Base-by-base conservation (phyloP, 306 rosid genomes). In the Citrullus colocynthis region DNA sequence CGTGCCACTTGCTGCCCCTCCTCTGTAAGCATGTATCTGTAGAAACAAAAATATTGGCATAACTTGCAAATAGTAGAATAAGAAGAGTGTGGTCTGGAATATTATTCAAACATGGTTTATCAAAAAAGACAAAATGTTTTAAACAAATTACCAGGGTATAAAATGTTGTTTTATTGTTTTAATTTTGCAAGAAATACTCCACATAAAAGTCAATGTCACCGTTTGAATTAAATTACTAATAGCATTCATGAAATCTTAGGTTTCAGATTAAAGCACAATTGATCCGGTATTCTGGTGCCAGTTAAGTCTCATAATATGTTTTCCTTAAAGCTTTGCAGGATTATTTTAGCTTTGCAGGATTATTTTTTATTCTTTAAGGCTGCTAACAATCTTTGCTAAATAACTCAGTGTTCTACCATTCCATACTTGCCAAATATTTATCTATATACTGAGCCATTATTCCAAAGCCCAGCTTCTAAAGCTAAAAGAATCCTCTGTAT, bases 11-110 rank as follows among this genome's bases (percentile, higher is more conserved):
- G 95, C 82, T 92, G 82, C 74, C 98, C 98, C 86, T 94, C 98
- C 83, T 82, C 83, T 21, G 96, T 94, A 73, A 92, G 86, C 98
- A 94, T 94, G 90, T 90, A 94, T 89, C 98, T 94, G 79, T 78
- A 83, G 80, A 62, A 78, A 55, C 14, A 45, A 77, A 61, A 77
- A 61, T 61, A 74, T 75, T 36, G 34, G 4, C 64, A 55, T 54
- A 55, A 75, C 11, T 32, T 41, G 39, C 60, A 45, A 49, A 59
- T 76, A 34, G 37, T 13, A 20, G 21, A 58, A 7, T 4, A 52
- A 4, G 65, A 37, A 41, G 65, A 76, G 15, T 41, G 70, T 58
- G 8, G 59, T 39, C 70, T 37, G 21, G 60, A 41, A 8, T 76
- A 36, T 58, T 76, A 67, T 58, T 28, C 76, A 48, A 49, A 67